Percentiles rank a stretch among this genome's conserved stretches.
phyloP scores from a whole-genome alignment of 306 rosid genomes.

The Acacia acuminata region DNA sequence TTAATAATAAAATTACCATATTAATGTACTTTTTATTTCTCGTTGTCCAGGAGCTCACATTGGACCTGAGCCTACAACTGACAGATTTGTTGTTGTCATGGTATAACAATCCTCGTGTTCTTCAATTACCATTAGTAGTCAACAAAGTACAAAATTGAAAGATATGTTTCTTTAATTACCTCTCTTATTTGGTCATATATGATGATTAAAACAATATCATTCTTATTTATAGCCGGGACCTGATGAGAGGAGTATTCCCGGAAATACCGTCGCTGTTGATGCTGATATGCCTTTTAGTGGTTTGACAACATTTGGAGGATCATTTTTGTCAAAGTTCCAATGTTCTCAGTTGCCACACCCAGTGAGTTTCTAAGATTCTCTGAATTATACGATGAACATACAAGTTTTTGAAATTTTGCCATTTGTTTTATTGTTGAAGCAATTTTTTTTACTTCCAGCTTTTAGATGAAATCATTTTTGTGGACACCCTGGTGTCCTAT shows the following conservation, averaged over 20 bases:
- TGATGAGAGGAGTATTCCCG: constrained; percentile 95
- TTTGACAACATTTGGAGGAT: constrained; percentile 81
- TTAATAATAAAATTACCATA: neutral
- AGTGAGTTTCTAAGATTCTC: constrained; percentile 54
- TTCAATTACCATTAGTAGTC: neutral
- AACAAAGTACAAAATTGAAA: neutral
- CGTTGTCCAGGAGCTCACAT: constrained; percentile 77
- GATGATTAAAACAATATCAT: constrained; percentile 11
- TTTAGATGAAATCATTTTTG: constrained; percentile 78
- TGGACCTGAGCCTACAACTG: constrained; percentile 99
- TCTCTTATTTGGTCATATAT: neutral
- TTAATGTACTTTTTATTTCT: constrained; percentile 3
- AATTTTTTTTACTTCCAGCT: constrained; percentile 46
- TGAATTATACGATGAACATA: neutral
- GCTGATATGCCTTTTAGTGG: constrained; percentile 96
- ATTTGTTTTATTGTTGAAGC: constrained; percentile 6
- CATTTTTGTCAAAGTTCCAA: constrained; percentile 87
- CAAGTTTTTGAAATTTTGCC: neutral
- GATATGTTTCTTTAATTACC: neutral
- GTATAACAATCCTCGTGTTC: constrained; percentile 40
- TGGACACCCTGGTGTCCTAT: constrained; percentile 95
- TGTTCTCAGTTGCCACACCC: constrained; percentile 98
- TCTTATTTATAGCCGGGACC: constrained; percentile 73
- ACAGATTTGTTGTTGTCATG: constrained; percentile 95
- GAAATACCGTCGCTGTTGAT: constrained; percentile 86